phyloP scores from a whole-genome alignment of 1,284 basidiomycete genomes.

The Wolfiporia cocos region DNA sequence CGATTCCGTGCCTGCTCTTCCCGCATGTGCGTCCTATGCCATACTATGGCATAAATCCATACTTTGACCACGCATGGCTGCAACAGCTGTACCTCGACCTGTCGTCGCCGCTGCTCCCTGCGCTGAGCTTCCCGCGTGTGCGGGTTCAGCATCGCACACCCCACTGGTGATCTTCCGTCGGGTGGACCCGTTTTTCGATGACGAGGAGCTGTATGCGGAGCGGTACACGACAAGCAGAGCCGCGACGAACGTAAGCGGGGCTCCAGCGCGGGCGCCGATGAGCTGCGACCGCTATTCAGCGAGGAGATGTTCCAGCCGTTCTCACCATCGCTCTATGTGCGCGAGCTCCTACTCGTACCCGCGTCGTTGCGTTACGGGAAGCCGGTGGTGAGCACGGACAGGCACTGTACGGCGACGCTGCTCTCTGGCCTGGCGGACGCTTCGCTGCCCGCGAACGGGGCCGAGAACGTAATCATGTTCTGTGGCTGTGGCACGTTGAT shows the following conservation, averaged over 20 bases:
- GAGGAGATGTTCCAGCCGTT: conserved; percentile 48
- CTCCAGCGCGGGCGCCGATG: conserved; percentile 9
- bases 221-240: conserved; percentile 10
- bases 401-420: conserved; percentile 60
- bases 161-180: conserved; percentile 61
- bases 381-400: conserved; percentile 53
- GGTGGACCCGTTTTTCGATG: conserved; percentile 49
- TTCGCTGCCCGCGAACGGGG: conserved; percentile 34
- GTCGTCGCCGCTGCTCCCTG: conserved; percentile 38
- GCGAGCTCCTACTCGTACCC: conserved; percentile 36
- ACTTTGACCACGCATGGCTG: conserved; percentile 57
- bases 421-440: conserved; percentile 42
- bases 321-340: conserved; percentile 44
- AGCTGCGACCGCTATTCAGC: conserved; percentile 38
- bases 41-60: conserved; percentile 43
- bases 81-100: conserved; percentile 57
- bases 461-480: conserved; percentile 44
- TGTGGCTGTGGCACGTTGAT: conserved; percentile 52
- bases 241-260: no score
- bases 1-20: conserved; percentile 56
- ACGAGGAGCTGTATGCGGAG: conserved; percentile 35
- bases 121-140: conserved; percentile 39
- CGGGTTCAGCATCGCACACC: conserved; percentile 47
- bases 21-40: conserved; percentile 62
- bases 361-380: conserved; percentile 46